Conservation (phyloP, 495 filamentous ascomycete genomes). For the Neurospora sp. region DNA sequence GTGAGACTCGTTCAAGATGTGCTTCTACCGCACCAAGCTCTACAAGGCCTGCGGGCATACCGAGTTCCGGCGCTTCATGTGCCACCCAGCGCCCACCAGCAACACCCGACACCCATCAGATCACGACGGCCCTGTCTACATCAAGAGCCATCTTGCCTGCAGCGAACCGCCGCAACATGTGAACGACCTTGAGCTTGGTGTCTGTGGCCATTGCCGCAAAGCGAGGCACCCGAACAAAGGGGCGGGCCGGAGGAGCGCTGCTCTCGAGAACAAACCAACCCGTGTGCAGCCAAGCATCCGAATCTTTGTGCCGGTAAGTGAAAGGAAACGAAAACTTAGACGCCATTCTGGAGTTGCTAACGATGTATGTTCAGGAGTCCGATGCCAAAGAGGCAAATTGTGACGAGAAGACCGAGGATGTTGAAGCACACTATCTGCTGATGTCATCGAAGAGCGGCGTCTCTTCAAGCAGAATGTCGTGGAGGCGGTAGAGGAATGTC, state of each 20-base stretch:
- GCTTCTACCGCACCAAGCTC: neutral
- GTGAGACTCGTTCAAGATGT: neutral
- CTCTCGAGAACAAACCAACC: neutral
- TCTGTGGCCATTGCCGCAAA: neutral
- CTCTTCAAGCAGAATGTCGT: neutral
- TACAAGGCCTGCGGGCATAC: neutral
- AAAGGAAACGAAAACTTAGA: neutral
- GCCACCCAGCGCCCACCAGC: neutral
- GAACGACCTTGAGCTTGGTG: neutral
- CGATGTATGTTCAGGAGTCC: neutral
- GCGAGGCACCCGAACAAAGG: neutral
- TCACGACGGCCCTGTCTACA: accelerated
- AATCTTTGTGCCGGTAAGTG: neutral
- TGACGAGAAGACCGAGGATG: neutral
- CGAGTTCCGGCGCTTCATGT: neutral
- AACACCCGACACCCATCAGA: neutral
- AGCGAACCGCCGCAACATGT: neutral
- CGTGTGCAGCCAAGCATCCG: neutral
- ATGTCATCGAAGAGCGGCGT: neutral
- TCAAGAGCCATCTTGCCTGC: neutral
- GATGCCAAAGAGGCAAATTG: accelerated
- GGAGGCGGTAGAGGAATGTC: neutral
- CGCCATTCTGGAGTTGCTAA: neutral
- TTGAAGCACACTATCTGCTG: neutral
- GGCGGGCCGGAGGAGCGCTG: accelerated